Evolutionary conservation across 768 basidiomycete species (phyloP), one percentile per base, ranked within the genome.

Genomic region (Arthromyces matolae): DNA sequence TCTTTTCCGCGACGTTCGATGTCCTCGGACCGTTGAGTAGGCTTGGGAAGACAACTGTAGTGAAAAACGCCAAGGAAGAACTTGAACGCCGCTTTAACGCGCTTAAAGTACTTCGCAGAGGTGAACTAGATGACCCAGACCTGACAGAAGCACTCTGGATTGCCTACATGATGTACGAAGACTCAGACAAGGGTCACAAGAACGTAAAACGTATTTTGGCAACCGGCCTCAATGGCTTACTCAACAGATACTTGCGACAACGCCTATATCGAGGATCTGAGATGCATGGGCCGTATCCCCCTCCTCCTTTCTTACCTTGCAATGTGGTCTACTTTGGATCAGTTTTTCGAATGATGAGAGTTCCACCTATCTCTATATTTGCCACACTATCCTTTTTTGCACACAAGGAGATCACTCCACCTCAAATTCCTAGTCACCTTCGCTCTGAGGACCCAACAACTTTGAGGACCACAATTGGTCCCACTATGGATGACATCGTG

Each of bases 81-180:
- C 60, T 80, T 25, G 61, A 63, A 35, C 69, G 70, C 20, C 72
- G 81, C 1, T 72, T 70, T 47, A 49, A 45, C 1, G 72, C 73
- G 0, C 66, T 81, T n/a, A 68, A 73, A 12, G 58, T 72, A 42
- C 69, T 83, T 60, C 71, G 70, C 18, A 54, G 51, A n/a, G 63
- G 64, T 6, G 58, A 62, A 2, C 46, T 75, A 23, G 61, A 71
- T 52, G 56, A 70, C 49, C 62, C 69, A 23, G 45, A 53, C 13
- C 58, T 79, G 8, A 66, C 63, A 0, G 71, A 77, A 47, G 73
- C 72, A 9, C 60, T 85, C 24, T 77, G 77, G 66, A 71, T 71
- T 0, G 71, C 78, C 42, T 81, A 77, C 56, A 59, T 76, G 28
- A 81, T 85, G 78, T 64, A 81, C 33, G 71, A 81, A 25, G 80